These are phyloP conservation scores for Zizania palustris DNA, from an alignment of 202 grass and related monocot species.

Conservation along the genomic window DNA sequence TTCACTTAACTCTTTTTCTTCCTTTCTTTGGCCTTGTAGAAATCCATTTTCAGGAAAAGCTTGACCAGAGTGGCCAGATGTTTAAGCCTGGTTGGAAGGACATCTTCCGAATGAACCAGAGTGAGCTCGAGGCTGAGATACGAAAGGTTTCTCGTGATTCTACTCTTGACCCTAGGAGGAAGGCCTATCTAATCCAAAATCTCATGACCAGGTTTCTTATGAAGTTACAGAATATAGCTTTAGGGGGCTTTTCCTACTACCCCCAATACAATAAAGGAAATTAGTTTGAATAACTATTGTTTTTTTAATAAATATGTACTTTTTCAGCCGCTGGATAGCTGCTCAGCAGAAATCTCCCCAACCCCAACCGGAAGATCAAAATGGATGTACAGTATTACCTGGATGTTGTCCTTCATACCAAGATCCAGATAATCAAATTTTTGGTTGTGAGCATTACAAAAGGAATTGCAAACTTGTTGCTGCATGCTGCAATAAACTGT, in stretches of 20 bases:
- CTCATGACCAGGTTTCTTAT: conserved; percentile 91
- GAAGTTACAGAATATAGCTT: conserved; percentile 7
- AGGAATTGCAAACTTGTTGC: conserved; percentile 94
- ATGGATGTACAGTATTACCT: conserved; percentile 41
- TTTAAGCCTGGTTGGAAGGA: conserved; percentile 99
- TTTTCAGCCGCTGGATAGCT: conserved; percentile 97
- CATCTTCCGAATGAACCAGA: conserved; percentile 96
- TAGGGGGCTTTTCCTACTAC: background rate
- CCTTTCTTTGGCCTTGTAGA: conserved; percentile 37
- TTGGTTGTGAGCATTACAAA: conserved; percentile 98
- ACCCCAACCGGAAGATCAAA: conserved; percentile 40
- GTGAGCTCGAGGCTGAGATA: conserved; percentile 88
- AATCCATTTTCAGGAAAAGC: conserved; percentile 57
- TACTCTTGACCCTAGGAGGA: conserved; percentile 84
- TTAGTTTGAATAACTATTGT: conserved; percentile 5
- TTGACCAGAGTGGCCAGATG: conserved; percentile 71
- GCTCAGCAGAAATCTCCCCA: conserved; percentile 80
- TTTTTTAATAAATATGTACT: conserved; percentile 33
- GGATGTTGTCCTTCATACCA: conserved; percentile 69
- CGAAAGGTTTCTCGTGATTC: conserved; percentile 88
- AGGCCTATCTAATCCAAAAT: conserved; percentile 97
- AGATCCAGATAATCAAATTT: conserved; percentile 62
- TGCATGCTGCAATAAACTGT: conserved; percentile 87
- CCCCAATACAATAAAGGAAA: background rate
- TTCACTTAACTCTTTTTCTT: background rate